Evolutionary conservation across 2,329 filamentous ascomycete genomes (phyloP).

Genomic region (Pseudogymnoascus sp.): DNA sequence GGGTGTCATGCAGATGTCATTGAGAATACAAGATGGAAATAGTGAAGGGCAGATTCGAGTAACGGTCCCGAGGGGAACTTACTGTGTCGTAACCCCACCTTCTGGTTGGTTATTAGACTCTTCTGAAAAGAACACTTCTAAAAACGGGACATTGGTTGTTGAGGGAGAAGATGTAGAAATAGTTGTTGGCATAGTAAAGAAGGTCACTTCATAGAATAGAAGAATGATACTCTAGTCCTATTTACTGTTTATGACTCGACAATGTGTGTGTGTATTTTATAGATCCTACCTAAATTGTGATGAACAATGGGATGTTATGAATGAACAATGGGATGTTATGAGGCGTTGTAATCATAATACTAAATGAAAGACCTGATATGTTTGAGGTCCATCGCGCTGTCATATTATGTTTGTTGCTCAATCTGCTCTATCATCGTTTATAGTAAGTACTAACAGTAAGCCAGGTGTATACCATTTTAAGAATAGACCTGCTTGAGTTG

Average conservation of each 20-base stretch:
- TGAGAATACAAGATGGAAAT: conserved; percentile 12
- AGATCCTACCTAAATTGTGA: background rate
- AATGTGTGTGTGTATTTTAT: background rate
- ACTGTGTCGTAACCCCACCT: background rate
- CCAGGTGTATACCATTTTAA: background rate
- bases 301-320: background rate
- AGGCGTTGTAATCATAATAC: background rate
- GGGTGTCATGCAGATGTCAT: conserved; percentile 13
- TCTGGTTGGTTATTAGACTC: background rate
- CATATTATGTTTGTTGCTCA: background rate
- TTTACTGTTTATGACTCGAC: background rate
- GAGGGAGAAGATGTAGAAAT: background rate
- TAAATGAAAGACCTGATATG: background rate
- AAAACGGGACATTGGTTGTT: background rate
- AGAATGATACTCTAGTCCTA: background rate
- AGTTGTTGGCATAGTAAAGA: background rate
- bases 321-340: background rate
- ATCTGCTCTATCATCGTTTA: background rate
- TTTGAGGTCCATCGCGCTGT: background rate
- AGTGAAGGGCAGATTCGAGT: conserved; percentile 13
- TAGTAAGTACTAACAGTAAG: background rate
- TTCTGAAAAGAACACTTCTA: background rate
- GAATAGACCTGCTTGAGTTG: background rate
- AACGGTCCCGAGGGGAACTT: conserved; percentile 13
- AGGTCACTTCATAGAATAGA: background rate